Evolutionary conservation across 805 yeast genomes (phyloP), one percentile per base, ranked within the genome.

Genomic region (Wickerhamiella alocasiicola): DNA sequence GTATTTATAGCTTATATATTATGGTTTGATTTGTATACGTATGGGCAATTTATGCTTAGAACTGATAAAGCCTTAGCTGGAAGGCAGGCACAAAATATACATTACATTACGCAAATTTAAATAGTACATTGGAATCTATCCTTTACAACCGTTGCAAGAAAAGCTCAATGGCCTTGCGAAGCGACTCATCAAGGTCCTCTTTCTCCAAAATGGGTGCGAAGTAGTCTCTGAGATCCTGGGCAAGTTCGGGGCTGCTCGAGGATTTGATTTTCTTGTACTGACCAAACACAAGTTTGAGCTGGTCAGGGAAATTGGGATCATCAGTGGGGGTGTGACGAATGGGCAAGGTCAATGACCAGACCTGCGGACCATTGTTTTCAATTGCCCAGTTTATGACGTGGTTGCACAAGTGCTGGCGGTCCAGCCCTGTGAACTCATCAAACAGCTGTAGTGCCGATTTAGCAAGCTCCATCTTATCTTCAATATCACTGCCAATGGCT

Each of bases 211-310:
- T 29, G 13, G 27, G 21, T 15, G 36, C 46, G 27, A 50, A 49
- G 37, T 43, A 43, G 18, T 54, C 52, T 18, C 55, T 42, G 37
- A 56, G 36, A 27, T 35, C 40, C 26, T 50, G 45, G 44, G 51
- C 54, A 18, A 58, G 39, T 26, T 29, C 46, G 3, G 48, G 36
- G 7, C 26, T 30, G n/a, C n/a, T n/a, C n/a, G n/a, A n/a, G 19
- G 26, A 36, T 28, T 37, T 39, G 13, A 49, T 44, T 12, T 47
- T 50, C 47, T 72, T 63, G 55, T 73, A 82, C 53, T 76, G 74
- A 54, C 78, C 81, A 31, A 84, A 80, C 15, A 85, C 67, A 17
- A 69, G 66, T 60, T 81, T 83, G 52, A 87, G 66, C 38, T 64
- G 58, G 37, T 69, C 75, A 15, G 81, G 74, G 52, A 80, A 74